Percentiles rank a stretch among this genome's conserved stretches.
phyloP scores from a whole-genome alignment of 2,329 filamentous ascomycete genomes.

The Thelonectria olida region DNA sequence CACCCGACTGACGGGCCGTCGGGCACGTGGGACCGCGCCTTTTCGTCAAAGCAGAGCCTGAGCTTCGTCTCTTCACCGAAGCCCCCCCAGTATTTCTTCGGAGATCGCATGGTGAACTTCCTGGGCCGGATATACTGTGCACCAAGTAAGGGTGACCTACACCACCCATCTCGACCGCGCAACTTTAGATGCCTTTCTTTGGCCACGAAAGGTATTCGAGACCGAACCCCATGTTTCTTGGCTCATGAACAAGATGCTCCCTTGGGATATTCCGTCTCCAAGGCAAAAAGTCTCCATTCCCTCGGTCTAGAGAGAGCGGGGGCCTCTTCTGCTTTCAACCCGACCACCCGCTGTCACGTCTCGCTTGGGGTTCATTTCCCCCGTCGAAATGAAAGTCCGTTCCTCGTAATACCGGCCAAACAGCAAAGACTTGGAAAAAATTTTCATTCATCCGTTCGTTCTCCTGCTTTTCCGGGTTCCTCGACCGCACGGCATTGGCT shows the following conservation, averaged over 20 bases:
- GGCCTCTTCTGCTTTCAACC: neutral
- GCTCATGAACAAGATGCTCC: neutral
- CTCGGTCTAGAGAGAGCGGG: neutral
- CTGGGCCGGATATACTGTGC: constrained; percentile 23
- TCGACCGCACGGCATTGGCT: neutral
- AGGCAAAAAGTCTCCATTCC: no score
- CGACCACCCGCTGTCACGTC: neutral
- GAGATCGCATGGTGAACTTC: constrained; percentile 31
- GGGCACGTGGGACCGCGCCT: constrained; percentile 33
- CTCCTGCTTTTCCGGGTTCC: neutral
- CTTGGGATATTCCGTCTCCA: neutral
- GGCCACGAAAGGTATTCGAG: neutral
- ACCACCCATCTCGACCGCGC: constrained; percentile 19
- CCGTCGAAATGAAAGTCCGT: constrained; percentile 7
- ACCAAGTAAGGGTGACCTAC: no score
- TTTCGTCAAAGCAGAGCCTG: neutral
- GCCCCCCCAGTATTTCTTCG: constrained; percentile 26
- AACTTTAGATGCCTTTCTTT: constrained; percentile 9
- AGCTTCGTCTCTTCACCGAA: constrained; percentile 24
- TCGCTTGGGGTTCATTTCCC: constrained; percentile 16
- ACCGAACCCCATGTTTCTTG: neutral
- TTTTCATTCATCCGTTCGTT: neutral
- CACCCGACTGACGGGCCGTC: constrained; percentile 32
- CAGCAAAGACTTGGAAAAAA: neutral
- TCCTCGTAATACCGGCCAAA: constrained; percentile 1